Evolutionary conservation across 75 land plant genomes (phyloP).

Genomic region (Pseudotsuga menziesii): DNA sequence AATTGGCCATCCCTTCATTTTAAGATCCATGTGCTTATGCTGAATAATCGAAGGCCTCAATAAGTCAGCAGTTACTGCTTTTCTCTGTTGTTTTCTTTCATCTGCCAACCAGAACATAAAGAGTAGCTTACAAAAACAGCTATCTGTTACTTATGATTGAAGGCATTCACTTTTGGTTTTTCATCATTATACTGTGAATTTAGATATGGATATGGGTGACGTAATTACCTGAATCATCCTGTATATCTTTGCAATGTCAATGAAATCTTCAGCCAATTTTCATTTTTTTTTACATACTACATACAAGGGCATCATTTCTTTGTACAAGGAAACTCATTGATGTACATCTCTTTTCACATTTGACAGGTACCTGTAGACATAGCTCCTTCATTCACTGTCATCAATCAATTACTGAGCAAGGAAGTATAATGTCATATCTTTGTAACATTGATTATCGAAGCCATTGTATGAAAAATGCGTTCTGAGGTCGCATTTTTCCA

Average conservation of each 20-base stretch:
- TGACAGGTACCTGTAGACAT: constrained; percentile 11
- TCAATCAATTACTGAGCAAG: constrained; percentile 9
- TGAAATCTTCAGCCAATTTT: neutral
- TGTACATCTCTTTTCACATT: neutral
- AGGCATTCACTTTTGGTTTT: too few species aligned
- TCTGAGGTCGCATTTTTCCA: neutral
- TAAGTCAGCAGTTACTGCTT: too few species aligned
- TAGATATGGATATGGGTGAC: too few species aligned
- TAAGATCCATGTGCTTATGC: too few species aligned
- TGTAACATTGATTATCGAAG: neutral
- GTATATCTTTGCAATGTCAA: neutral
- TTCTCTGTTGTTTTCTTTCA: too few species aligned
- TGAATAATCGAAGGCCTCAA: too few species aligned
- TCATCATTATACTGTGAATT: too few species aligned
- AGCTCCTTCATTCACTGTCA: neutral
- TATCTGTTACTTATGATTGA: too few species aligned
- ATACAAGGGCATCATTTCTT: neutral
- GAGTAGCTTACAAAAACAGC: too few species aligned
- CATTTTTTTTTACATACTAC: neutral
- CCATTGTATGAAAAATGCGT: neutral
- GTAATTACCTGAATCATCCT: neutral
- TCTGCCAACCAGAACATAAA: too few species aligned
- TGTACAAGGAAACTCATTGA: neutral
- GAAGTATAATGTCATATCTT: neutral
- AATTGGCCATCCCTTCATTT: too few species aligned